These are phyloP conservation scores for Verticillium klebahnii DNA, from an alignment of 2,329 filamentous ascomycete species.

Conservation along the genomic window DNA sequence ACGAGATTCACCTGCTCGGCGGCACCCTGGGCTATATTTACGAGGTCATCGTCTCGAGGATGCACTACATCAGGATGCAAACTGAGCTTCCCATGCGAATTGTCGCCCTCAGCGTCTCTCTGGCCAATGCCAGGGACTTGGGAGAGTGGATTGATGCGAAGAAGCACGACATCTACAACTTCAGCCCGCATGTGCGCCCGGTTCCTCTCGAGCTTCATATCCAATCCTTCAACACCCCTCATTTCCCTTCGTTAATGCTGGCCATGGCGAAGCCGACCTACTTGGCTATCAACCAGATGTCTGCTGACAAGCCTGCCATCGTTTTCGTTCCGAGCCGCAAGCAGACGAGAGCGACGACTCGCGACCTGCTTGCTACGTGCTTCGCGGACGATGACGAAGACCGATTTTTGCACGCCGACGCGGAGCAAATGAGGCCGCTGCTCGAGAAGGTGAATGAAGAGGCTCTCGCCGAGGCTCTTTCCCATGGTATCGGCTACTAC, in stretches of 20 bases:
- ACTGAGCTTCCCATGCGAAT: slow-evolving; percentile 82
- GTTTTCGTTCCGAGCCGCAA: slow-evolving; percentile 92
- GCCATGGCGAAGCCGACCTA: slow-evolving; percentile 97
- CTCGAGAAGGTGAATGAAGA: slow-evolving; percentile 81
- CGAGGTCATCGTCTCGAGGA: slow-evolving; percentile 94
- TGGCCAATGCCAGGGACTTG: slow-evolving; percentile 89
- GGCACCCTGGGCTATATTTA: slow-evolving; percentile 85
- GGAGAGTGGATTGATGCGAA: slow-evolving; percentile 97
- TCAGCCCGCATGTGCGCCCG: slow-evolving; percentile 85
- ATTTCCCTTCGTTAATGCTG: slow-evolving; percentile 97
- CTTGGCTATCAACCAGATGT: slow-evolving; percentile 80
- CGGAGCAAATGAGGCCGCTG: slow-evolving; percentile 76
- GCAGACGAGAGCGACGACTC: slow-evolving; percentile 81
- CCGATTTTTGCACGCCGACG: slow-evolving; percentile 81
- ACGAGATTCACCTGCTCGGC: slow-evolving; percentile 91
- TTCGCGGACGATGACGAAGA: slow-evolving; percentile 88
- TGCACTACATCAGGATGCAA: slow-evolving; percentile 92
- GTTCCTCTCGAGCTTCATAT: slow-evolving; percentile 90
- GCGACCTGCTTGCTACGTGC: slow-evolving; percentile 84
- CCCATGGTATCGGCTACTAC: slow-evolving; percentile 94
- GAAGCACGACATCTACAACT: slow-evolving; percentile 98
- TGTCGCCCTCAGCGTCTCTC: slow-evolving; percentile 82
- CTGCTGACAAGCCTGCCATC: slow-evolving; percentile 82
- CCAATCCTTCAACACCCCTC: slow-evolving; percentile 91
- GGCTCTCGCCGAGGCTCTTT: slow-evolving; percentile 80